Conservation (phyloP, 352 stramenopile species). For the Halophytophthora batemanensis region DNA sequence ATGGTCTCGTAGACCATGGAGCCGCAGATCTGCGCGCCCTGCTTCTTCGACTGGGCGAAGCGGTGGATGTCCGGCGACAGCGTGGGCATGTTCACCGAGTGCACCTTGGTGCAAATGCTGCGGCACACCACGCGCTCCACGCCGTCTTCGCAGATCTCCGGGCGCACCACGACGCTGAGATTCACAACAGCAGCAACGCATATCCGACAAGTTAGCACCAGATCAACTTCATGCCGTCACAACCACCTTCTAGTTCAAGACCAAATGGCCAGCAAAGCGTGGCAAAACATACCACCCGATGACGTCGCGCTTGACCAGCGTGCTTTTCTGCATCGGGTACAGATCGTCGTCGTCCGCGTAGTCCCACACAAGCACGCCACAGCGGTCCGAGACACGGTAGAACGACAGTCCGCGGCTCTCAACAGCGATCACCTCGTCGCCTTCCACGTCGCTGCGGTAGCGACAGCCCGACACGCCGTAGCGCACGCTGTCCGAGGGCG, state of each 20-base stretch:
- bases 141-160: conserved; percentile 33
- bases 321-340: conserved; percentile 24
- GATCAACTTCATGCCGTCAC: too few species aligned
- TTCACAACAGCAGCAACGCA: conserved; percentile 1
- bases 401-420: conserved; percentile 31
- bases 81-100: conserved; percentile 16
- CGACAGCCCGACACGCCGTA: conserved; percentile 27
- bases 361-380: conserved; percentile 27
- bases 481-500: conserved; percentile 23
- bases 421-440: conserved; percentile 22
- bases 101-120: conserved; percentile 34
- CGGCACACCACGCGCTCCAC: conserved; percentile 32
- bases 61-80: conserved; percentile 22
- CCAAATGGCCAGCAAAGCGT: neutral
- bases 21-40: conserved; percentile 30
- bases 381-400: conserved; percentile 27
- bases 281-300: conserved; percentile 29
- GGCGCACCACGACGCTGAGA: conserved; percentile 26
- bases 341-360: conserved; percentile 30
- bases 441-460: conserved; percentile 27
- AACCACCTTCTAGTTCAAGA: neutral
- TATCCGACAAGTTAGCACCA: conserved; percentile 10
- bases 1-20: conserved; percentile 32
- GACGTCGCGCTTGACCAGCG: conserved; percentile 29
- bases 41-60: conserved; percentile 28